phyloP scores from a whole-genome alignment of 1,284 basidiomycete genomes.

The Sanguinoderma infundibulare region DNA sequence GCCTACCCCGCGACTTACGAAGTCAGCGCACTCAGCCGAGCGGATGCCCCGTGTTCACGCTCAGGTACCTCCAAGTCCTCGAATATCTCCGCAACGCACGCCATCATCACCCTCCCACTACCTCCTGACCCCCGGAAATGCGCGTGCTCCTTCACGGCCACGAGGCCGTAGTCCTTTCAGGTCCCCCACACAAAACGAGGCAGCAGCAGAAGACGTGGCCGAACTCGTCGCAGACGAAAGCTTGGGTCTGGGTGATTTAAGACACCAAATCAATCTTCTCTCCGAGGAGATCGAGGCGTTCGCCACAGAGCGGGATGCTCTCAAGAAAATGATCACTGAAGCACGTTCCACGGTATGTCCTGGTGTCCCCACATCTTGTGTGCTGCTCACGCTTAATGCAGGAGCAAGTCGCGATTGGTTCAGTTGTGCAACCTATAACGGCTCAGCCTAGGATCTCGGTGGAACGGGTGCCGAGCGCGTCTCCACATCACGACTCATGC shows the following conservation, averaged over 20 bases:
- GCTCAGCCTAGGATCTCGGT: neutral
- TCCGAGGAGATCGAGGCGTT: slow-evolving; percentile 41
- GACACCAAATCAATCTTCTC: slow-evolving; percentile 41
- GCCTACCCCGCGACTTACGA: neutral
- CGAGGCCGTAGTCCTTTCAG: neutral
- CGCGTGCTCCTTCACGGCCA: neutral
- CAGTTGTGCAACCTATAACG: neutral
- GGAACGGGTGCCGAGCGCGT: neutral
- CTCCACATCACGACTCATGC: neutral
- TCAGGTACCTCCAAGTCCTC: slow-evolving; percentile 11
- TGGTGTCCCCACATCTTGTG: neutral
- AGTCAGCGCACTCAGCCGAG: neutral
- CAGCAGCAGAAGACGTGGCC: neutral
- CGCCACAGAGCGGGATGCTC: slow-evolving; percentile 38
- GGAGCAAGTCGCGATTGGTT: neutral
- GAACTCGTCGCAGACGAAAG: neutral
- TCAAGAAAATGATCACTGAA: slow-evolving; percentile 32
- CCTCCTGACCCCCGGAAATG: slow-evolving; percentile 4
- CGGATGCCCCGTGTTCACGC: neutral
- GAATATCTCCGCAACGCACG: slow-evolving; percentile 5
- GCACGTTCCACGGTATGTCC: slow-evolving; percentile 30
- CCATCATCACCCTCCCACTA: slow-evolving; percentile 12
- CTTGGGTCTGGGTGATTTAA: slow-evolving; percentile 30
- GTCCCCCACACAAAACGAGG: neutral
- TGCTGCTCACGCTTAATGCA: neutral